Conservation (phyloP, 805 yeast species). For the Ogataea nonfermentans region DNA sequence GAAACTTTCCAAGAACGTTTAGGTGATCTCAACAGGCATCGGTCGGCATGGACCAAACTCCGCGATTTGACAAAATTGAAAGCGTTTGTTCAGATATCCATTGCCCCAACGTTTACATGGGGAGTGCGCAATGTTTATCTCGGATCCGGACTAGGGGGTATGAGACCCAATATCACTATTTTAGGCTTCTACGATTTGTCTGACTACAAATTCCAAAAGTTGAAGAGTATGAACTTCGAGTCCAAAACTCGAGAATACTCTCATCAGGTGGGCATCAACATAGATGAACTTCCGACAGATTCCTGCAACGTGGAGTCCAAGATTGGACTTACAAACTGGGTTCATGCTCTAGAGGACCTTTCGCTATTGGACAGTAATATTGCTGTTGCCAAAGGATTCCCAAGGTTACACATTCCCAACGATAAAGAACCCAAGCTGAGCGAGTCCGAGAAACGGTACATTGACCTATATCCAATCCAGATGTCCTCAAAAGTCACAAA, state of each 20-base stretch:
- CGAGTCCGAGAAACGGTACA: slow-evolving; percentile 45
- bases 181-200: slow-evolving; percentile 78
- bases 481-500: slow-evolving; percentile 83
- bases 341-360: slow-evolving; percentile 85
- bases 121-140: slow-evolving; percentile 89
- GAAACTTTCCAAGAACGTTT: slow-evolving; percentile 60
- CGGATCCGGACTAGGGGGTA: slow-evolving; percentile 97
- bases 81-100: slow-evolving; percentile 90
- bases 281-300: slow-evolving; percentile 53
- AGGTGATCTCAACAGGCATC: slow-evolving; percentile 69
- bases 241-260: slow-evolving; percentile 22
- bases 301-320: slow-evolving; percentile 66
- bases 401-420: slow-evolving; percentile 61
- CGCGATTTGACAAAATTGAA: slow-evolving; percentile 77
- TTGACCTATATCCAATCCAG: slow-evolving; percentile 94
- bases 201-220: slow-evolving; percentile 19
- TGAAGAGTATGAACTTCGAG: slow-evolving; percentile 26
- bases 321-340: slow-evolving; percentile 80
- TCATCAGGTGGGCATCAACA: slow-evolving; percentile 25
- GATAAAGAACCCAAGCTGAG: slow-evolving; percentile 32
- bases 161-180: slow-evolving; percentile 95
- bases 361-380: slow-evolving; percentile 86
- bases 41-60: slow-evolving; percentile 77
- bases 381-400: slow-evolving; percentile 90
- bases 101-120: slow-evolving; percentile 88